These are phyloP conservation scores for Knoxdaviesia capensis DNA, from an alignment of 2,329 filamentous ascomycete species.

Conservation along the genomic window DNA sequence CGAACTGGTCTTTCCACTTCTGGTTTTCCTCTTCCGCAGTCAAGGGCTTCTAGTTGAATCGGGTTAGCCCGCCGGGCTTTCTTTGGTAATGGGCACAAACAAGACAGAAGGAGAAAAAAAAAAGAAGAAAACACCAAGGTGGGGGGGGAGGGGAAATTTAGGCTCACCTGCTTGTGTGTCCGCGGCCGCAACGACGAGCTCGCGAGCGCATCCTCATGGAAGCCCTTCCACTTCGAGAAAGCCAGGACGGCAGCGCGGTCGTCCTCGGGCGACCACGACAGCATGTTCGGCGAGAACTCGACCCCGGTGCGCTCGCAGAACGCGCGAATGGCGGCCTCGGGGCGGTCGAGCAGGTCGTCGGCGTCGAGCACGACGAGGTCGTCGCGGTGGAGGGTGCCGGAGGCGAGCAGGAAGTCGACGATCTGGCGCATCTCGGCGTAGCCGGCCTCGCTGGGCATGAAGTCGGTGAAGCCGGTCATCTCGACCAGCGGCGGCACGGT, in stretches of 20 bases:
- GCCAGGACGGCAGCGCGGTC: conserved; percentile 51
- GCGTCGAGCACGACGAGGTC: conserved; percentile 78
- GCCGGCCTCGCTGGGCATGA: conserved; percentile 74
- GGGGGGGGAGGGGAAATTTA: not conserved
- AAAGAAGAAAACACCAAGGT: conserved; percentile 1
- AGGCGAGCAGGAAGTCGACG: conserved; percentile 62
- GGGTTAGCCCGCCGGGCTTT: conserved; percentile 2
- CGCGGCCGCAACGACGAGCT: conserved; percentile 58
- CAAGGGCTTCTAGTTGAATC: conserved; percentile 30
- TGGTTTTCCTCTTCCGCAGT: conserved; percentile 45
- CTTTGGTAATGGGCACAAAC: not conserved
- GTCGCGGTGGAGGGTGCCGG: conserved; percentile 50
- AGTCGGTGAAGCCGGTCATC: conserved; percentile 68
- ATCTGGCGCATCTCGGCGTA: conserved; percentile 73
- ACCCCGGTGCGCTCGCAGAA: conserved; percentile 72
- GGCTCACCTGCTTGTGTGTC: conserved; percentile 37
- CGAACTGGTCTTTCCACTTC: conserved; percentile 58
- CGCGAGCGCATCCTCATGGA: conserved; percentile 84
- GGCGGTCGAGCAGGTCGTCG: conserved; percentile 80
- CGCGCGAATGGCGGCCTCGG: conserved; percentile 50
- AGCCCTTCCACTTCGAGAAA: conserved; percentile 95
- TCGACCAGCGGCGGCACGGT: conserved; percentile 70
- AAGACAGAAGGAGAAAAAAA: not conserved
- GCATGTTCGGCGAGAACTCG: conserved; percentile 56
- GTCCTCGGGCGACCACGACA: conserved; percentile 63